A percentile compares a stretch with the other conserved stretches of the same genome.
These are phyloP conservation scores for Microdochium nivale DNA, from an alignment of 2,329 filamentous ascomycete genomes.

Conservation along the genomic window DNA sequence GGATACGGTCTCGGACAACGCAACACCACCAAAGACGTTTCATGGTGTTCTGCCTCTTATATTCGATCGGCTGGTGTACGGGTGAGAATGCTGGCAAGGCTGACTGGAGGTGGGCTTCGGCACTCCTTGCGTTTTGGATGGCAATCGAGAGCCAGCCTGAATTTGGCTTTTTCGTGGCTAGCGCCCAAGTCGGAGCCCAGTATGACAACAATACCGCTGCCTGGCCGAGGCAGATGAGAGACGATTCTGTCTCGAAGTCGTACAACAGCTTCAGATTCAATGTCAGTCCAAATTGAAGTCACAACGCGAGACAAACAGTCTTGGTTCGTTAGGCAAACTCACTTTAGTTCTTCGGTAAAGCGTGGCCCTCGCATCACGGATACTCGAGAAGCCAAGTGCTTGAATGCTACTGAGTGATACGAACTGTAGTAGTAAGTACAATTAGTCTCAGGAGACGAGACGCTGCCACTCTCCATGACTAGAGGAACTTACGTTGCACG, in stretches of 20 bases:
- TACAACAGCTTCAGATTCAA: constrained; percentile 25
- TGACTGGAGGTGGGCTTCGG: constrained; percentile 32
- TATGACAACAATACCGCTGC: constrained; percentile 33
- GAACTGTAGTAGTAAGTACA: constrained; percentile 16
- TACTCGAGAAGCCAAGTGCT: constrained; percentile 30
- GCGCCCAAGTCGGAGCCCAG: constrained; percentile 24
- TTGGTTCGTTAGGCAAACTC: neutral
- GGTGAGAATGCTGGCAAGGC: constrained; percentile 20
- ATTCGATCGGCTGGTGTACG: constrained; percentile 19
- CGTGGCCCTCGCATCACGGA: constrained; percentile 31
- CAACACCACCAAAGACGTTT: constrained; percentile 49
- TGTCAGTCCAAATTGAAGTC: neutral
- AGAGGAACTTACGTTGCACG: constrained; percentile 23
- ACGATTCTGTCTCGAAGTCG: constrained; percentile 35
- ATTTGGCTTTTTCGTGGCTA: constrained; percentile 28
- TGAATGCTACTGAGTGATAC: constrained; percentile 29
- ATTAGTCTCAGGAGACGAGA: neutral
- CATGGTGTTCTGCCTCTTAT: constrained; percentile 28
- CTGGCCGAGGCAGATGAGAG: constrained; percentile 29
- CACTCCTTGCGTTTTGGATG: constrained; percentile 38
- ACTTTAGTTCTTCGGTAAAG: constrained; percentile 35
- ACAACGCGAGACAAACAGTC: neutral
- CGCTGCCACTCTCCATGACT: neutral
- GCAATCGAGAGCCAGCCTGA: constrained; percentile 40
- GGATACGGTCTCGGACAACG: constrained; percentile 39